These are phyloP conservation scores for Gnaphalium uliginosum DNA, from an alignment of 129 eudicot species.

Conservation along the genomic window DNA sequence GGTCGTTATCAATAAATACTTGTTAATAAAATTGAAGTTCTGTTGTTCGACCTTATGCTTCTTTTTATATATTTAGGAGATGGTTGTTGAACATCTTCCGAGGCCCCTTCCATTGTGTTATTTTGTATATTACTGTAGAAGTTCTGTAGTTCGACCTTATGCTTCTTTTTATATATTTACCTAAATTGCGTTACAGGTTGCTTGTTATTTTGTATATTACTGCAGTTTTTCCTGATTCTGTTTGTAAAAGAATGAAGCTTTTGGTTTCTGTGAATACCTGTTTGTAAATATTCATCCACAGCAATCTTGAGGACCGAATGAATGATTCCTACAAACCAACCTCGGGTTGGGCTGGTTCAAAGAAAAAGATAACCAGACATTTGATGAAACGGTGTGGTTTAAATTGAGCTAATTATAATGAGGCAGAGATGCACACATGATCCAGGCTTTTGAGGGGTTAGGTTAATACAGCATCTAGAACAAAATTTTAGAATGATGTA, in stretches of 20 bases:
- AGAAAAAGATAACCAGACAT: background rate
- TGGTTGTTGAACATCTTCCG: no score
- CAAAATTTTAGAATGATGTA: no score
- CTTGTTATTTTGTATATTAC: background rate
- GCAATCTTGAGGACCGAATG: background rate
- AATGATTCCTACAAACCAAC: background rate
- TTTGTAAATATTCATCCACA: background rate
- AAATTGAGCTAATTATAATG: background rate
- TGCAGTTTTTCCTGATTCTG: background rate
- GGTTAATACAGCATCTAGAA: no score
- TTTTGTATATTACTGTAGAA: background rate
- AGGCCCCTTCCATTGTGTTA: background rate
- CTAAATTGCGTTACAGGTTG: background rate
- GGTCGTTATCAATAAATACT: background rate
- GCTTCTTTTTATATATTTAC: background rate
- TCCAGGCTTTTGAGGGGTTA: background rate
- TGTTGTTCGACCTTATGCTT: conserved; percentile 5
- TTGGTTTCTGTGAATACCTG: background rate
- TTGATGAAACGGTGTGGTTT: background rate
- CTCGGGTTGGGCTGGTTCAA: background rate
- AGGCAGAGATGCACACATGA: background rate
- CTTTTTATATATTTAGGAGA: background rate
- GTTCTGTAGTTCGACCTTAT: no score
- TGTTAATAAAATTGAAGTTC: background rate
- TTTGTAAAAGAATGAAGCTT: background rate